Base-by-base conservation (phyloP, 768 basidiomycete genomes). In the Antrodiella citrinella region DNA sequence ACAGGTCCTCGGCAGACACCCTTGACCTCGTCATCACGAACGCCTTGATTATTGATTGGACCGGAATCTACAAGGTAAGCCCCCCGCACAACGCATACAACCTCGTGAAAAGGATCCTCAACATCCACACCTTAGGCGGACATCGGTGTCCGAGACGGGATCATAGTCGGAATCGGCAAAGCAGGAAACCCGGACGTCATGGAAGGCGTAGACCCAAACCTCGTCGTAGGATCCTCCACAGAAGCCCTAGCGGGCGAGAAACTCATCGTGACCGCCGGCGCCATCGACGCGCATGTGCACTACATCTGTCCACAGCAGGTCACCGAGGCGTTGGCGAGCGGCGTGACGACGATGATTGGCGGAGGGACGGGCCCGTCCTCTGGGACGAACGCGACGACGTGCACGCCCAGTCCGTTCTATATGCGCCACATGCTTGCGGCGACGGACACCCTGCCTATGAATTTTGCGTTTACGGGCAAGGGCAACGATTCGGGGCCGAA, bases 171-270 rank as follows among this genome's bases (percentile, higher is more conserved):
- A 0, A 85, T 98, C 47, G 96, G 95, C n/a, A 98, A 99, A 66
- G 90, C 92, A 7, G 96, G 96, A 1, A 99, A 98, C 65, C 93
- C 92, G 2, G 92, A 97, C 61, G 74, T 87, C 48, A 96, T 96
- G 91, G 80, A 81, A 9, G 74, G 75, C 35, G 86, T 97, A 23
- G 73, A 85, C 52, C 76, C 76, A 0, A 65, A 72, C 4, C 81
- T 98, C 60, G 62, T 90, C 54, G 77, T 98, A 46, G 94, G 94
- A 35, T 91, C 89, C 11, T 86, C 85, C 4, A 98, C 95, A 1
- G 96, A 98, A 65, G 91, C 89, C 51, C 86, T 99, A 54, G 94
- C 96, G 0, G 95, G 94, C 42, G 96, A 98, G 65, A 88, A 92
- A 58, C 75, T 93, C 47, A 91, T 99, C 50, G 66, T 97, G 48